Evolutionary conservation across 2,329 filamentous ascomycete genomes (phyloP), one percentile per base, ranked within the genome.

Genomic region (Pseudogymnoascus pannorum): DNA sequence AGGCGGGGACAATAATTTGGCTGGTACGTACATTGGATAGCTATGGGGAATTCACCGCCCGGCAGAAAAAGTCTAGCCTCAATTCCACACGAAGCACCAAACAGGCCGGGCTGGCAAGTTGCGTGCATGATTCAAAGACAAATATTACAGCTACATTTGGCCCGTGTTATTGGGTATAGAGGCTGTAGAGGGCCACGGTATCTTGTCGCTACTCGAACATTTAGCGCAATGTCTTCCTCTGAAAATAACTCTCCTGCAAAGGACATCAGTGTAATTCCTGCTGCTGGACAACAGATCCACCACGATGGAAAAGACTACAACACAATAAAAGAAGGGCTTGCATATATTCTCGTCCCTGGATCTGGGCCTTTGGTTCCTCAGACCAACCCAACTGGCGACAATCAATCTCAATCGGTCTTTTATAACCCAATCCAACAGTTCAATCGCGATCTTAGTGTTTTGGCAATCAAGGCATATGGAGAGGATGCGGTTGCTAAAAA

Each of bases 361-460:
- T 75, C 76, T 29, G 76, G 76, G 11, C 75, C 78, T n/a, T 78
- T 75, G 22, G 69, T 78, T 66, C 72, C 76, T 66, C 71, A 81
- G 74, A 66, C 73, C 2, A 74, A 64, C 58, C 74, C 63, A 63
- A 71, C 79, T 61, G 82, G 84, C 69, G 77, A 81, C 63, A 82
- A 86, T 59, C 80, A 85, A 67, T 79, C 85, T 38, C 83, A 87
- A 67, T 88, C 93, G 69, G 95, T 99, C 61, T 99, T 99, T 72
- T 99, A 99, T 81, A 99, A 99, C 69, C 93, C 94, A 0, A 97
- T 99, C 60, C 94, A 99, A 73, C 94, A 99, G 72, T 99, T 97
- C 80, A 99, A 99, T 75, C 88, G 95, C 54, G 94, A 99, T 72
- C 76, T 99, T 66, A 97, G 91, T 64, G 91, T 97, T 24, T 81